Conservation (phyloP, 441 rosid species). For the Metrosideros polymorpha region DNA sequence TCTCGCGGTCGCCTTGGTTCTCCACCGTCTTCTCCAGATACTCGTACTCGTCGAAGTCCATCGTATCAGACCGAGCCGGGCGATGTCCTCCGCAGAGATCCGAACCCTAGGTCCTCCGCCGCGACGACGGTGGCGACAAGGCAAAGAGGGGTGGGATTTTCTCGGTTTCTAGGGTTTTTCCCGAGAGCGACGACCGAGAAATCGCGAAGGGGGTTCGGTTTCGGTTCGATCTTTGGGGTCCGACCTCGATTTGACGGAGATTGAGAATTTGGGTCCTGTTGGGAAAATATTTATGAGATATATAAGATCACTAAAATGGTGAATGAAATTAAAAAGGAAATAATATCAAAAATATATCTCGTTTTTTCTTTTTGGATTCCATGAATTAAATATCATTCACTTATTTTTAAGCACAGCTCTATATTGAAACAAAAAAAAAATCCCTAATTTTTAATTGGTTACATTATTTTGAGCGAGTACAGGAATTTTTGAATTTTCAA, state of each 20-base stretch:
- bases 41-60: conserved; percentile 95
- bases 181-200: background rate
- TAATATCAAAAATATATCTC: background rate
- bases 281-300: background rate
- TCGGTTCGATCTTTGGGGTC: background rate
- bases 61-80: background rate
- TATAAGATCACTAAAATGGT: background rate
- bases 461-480: background rate
- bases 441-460: background rate
- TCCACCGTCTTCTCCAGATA: conserved; percentile 87
- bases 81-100: background rate
- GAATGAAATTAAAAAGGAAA: background rate
- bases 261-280: background rate
- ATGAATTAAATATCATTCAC: no score
- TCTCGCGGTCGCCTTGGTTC: conserved; percentile 40
- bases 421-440: background rate
- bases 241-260: background rate
- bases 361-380: background rate
- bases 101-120: background rate
- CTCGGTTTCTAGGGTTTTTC: background rate
- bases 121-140: background rate
- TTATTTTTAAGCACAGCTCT: background rate
- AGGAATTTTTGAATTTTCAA: background rate
- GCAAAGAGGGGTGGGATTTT: background rate
- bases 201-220: background rate